These are phyloP conservation scores for Colletotrichum tropicicola DNA, from an alignment of 2,329 filamentous ascomycete genomes.

Conservation along the genomic window DNA sequence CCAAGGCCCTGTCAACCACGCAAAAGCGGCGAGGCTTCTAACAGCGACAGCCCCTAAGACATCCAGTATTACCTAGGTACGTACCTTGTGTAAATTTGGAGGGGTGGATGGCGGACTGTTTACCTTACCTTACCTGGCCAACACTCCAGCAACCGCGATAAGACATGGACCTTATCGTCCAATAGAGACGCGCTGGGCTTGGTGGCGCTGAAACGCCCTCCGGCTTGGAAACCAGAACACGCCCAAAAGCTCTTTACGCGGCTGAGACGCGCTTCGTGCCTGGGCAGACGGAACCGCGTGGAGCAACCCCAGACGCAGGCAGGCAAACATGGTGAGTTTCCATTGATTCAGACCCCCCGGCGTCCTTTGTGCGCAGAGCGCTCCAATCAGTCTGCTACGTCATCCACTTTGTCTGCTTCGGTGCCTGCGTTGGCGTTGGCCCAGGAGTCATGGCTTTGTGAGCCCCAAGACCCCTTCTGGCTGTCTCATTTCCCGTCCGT, in stretches of 20 bases:
- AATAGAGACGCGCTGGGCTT: slow-evolving; percentile 16
- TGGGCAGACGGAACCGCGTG: neutral
- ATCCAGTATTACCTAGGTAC: too few species aligned
- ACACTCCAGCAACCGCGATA: slow-evolving; percentile 27
- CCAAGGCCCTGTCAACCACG: neutral
- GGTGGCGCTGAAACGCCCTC: slow-evolving; percentile 13
- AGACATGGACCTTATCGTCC: slow-evolving; percentile 27
- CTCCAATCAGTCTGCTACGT: slow-evolving; percentile 4
- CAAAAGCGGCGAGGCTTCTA: too few species aligned
- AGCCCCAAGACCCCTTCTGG: slow-evolving; percentile 17
- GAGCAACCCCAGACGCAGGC: neutral
- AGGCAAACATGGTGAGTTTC: slow-evolving; percentile 18
- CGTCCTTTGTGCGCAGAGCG: slow-evolving; percentile 9
- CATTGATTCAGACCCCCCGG: slow-evolving; percentile 5
- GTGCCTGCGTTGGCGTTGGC: slow-evolving; percentile 8
- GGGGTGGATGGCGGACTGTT: slow-evolving; percentile 13
- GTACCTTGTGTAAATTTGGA: neutral
- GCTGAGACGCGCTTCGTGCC: slow-evolving; percentile 20
- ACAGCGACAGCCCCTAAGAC: neutral
- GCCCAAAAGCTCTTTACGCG: slow-evolving; percentile 32
- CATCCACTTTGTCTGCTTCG: neutral
- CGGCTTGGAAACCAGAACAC: slow-evolving; percentile 12
- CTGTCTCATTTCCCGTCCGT: slow-evolving; percentile 17
- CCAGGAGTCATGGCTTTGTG: slow-evolving; percentile 13
- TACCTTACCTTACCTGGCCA: slow-evolving; percentile 23